Base-by-base conservation (phyloP, 2,329 filamentous ascomycete species). In the Alternaria sp. region DNA sequence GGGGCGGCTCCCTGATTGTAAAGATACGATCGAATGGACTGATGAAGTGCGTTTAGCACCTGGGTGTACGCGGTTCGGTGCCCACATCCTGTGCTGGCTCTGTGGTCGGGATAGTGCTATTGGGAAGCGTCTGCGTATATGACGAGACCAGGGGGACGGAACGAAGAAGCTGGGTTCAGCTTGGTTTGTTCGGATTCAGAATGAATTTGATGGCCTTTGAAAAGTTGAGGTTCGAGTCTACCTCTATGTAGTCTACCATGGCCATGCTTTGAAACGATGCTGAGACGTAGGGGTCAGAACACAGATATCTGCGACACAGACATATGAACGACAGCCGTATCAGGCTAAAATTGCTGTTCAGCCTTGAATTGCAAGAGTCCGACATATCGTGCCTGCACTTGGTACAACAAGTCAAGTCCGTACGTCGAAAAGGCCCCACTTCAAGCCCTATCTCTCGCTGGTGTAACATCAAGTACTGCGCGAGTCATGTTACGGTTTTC, bases 61-160 rank as follows among this genome's bases (percentile, higher is more conserved):
- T 25, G 72, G 61, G 40, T 68, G 65, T 46, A 66, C 56, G 36
- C 76, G 72, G 49, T 63, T 70, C 53, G 74, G 66, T 36, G 69
- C 72, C 76, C 76, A 78, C 76, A 78, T 78, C 59, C 70, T 67
- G 52, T 65, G 16, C 25, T 49, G 34, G 32, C 14, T 16, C 22
- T 50, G 46, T 5, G 1, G 20, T 50, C 32, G 46, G 14, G 16
- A 36, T 22, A 20, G 20, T 50, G 34, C 46, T 50, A 18, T n/a
- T n/a, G 32, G 18, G n/a, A 22, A 38, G 36, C 8, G 30, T 38
- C 20, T 50, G 20, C 46, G 30, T 50, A 25, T 50, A 18, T 27
- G 32, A 11, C 32, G 46, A 12, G 12, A 6, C 25, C n/a, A 40
- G 14, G 5, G 1, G 3, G 18, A 25, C 12, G 9, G 45, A 28